phyloP scores from a whole-genome alignment of 2,329 filamentous ascomycete genomes.

The Pestalotiopsis sp. region DNA sequence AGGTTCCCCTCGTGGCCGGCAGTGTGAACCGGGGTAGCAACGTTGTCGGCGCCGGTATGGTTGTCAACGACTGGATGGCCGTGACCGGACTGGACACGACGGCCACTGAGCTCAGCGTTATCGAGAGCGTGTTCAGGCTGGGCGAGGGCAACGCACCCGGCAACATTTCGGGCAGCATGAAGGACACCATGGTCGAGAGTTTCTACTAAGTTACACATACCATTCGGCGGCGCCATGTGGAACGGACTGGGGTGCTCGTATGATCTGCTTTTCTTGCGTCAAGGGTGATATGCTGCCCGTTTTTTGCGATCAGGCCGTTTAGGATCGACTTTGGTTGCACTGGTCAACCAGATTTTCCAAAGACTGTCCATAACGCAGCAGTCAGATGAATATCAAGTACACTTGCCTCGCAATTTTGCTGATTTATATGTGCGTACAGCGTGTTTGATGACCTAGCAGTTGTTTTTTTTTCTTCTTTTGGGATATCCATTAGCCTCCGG shows the following conservation, averaged over 20 bases:
- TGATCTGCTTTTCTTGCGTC: neutral
- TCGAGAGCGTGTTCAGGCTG: constrained; percentile 94
- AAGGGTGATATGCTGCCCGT: neutral
- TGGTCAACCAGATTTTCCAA: neutral
- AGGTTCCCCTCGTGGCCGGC: constrained; percentile 94
- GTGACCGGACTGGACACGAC: constrained; percentile 93
- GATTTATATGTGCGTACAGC: too few species aligned
- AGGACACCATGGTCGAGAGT: constrained; percentile 98
- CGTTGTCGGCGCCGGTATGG: constrained; percentile 96
- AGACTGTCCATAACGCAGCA: neutral
- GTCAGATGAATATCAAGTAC: too few species aligned
- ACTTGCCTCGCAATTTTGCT: too few species aligned
- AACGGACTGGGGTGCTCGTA: neutral
- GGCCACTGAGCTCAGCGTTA: constrained; percentile 94
- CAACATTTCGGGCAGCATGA: constrained; percentile 81
- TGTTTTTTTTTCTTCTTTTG: too few species aligned
- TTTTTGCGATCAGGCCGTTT: neutral
- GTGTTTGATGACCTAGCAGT: too few species aligned
- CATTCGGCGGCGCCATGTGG: neutral
- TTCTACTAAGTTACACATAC: constrained; percentile 75
- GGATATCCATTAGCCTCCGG: too few species aligned
- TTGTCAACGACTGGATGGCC: constrained; percentile 97
- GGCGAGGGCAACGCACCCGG: constrained; percentile 82
- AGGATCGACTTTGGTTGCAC: neutral
- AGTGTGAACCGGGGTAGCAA: constrained; percentile 90